A percentile compares a stretch with the other conserved stretches of the same genome.
phyloP scores from a whole-genome alignment of 1,139 yeast genomes.

The Geotrichum carabidarum region DNA sequence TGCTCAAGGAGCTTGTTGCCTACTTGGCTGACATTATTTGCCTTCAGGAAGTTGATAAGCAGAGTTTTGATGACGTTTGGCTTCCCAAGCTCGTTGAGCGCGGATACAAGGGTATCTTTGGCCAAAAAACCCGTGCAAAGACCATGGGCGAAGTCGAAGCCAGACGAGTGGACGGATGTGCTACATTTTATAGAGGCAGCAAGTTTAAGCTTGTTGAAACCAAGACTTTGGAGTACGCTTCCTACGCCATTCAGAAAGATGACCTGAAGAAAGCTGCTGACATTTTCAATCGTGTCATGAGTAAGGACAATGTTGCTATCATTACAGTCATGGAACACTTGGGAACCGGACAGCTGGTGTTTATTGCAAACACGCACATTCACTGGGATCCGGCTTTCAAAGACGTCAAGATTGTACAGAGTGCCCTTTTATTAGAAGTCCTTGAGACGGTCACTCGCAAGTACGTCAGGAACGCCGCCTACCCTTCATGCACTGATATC shows the following conservation, averaged over 20 bases:
- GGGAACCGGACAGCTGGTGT: constrained; percentile 60
- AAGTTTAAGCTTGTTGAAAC: constrained; percentile 69
- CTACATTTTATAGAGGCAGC: constrained; percentile 69
- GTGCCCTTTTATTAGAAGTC: constrained; percentile 86
- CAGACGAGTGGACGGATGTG: constrained; percentile 95
- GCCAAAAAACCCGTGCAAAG: constrained; percentile 85
- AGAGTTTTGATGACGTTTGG: constrained; percentile 84
- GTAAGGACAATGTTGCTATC: constrained; percentile 87
- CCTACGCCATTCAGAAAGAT: constrained; percentile 81
- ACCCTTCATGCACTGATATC: constrained; percentile 45
- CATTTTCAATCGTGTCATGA: constrained; percentile 91
- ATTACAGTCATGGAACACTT: constrained; percentile 68
- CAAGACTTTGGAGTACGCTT: constrained; percentile 76
- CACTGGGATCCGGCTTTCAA: constrained; percentile 98
- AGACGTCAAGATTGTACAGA: constrained; percentile 96
- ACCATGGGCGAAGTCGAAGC: constrained; percentile 82
- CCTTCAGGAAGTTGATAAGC: constrained; percentile 91
- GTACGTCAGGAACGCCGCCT: constrained; percentile 36
- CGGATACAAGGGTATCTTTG: constrained; percentile 80
- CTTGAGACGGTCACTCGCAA: constrained; percentile 59
- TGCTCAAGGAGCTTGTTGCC: constrained; percentile 65
- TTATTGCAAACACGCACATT: constrained; percentile 81
- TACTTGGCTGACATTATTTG: constrained; percentile 74
- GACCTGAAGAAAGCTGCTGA: constrained; percentile 91
- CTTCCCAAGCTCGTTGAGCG: constrained; percentile 60